Conservation (phyloP, 1,284 basidiomycete species). For the Boletellus deceptivus region DNA sequence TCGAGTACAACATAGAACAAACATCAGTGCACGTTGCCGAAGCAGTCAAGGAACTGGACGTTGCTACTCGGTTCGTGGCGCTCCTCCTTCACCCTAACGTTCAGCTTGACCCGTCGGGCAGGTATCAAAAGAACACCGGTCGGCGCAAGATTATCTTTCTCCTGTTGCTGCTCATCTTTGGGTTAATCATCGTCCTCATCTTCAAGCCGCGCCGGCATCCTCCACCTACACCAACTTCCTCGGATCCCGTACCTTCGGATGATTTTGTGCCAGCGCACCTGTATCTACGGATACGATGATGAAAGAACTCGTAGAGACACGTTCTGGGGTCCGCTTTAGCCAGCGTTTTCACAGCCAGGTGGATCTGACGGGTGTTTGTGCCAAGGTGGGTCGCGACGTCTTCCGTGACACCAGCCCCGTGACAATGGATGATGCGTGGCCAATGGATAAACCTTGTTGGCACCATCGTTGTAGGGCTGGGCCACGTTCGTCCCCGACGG, state of each 20-base stretch:
- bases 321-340: slow-evolving; percentile 7
- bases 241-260: slow-evolving; percentile 22
- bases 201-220: slow-evolving; percentile 69
- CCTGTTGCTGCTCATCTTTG: slow-evolving; percentile 85
- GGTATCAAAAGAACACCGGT: slow-evolving; percentile 92
- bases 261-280: slow-evolving; percentile 32
- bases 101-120: slow-evolving; percentile 33
- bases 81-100: not conserved
- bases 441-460: slow-evolving; percentile 15
- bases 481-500: slow-evolving; percentile 1
- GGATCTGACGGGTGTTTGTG: slow-evolving; percentile 2
- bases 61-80: slow-evolving; percentile 69
- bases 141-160: slow-evolving; percentile 92
- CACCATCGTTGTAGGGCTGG: slow-evolving; percentile 1
- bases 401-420: slow-evolving; percentile 3
- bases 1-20: slow-evolving; percentile 97
- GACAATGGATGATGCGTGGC: slow-evolving; percentile 4
- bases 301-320: slow-evolving; percentile 16
- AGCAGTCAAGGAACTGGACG: slow-evolving; percentile 81
- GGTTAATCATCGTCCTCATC: slow-evolving; percentile 76
- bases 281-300: slow-evolving; percentile 37
- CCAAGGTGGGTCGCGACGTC: slow-evolving; percentile 22
- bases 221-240: slow-evolving; percentile 23
- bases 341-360: slow-evolving; percentile 3
- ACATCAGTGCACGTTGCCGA: slow-evolving; percentile 80